Evolutionary conservation across 768 basidiomycete genomes (phyloP), one percentile per base, ranked within the genome.

Genomic region (Dentipellis fragilis): DNA sequence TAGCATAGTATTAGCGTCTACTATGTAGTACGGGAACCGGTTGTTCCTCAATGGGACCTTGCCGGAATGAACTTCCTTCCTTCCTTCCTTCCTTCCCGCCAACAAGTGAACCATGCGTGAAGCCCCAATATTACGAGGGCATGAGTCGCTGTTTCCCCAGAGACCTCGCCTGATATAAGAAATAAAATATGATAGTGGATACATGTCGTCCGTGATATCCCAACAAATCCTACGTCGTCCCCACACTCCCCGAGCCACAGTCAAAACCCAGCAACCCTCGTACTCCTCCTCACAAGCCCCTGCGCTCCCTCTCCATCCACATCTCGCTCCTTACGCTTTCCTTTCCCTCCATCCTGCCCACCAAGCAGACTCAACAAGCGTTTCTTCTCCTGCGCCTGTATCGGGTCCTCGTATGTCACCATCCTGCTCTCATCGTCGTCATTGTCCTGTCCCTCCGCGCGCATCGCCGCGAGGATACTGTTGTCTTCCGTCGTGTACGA

Each of bases 391-490:
- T 59, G 59, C 16, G 52, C 54, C 50, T 61, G 60, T 22, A 51
- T 54, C 11, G 60, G 60, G 50, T 61, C 60, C 47, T 61, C 60
- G 14, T 61, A 61, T n/a, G 58, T 57, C 51, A 59, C 52, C 56
- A 49, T 22, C 58, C 49, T 10, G 58, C 46, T 46, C 53, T 57
- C 55, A 10, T 61, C 17, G 12, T 51, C 35, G 16, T 60, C 46
- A 14, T 54, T 49, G 29, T 29, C 29, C 29, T 29, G 29, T 16
- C 19, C 22, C 39, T 21, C n/a, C 14, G 39, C 47, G 6, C 29
- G 29, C 47, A 22, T 38, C 37, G 29, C 23, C 23, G 35, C 54
- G 12, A 55, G 36, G n/a, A 49, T 51, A 12, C 39, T 49, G 17
- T 46, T 57, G 29, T 29, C 29, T 19, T 61, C 60, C 10, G 60